Percentiles rank a stretch among this genome's conserved stretches.
Evolutionary conservation across 371 early-diverging fungal species (phyloP).

Genomic region (Mucor lusitanicus): DNA sequence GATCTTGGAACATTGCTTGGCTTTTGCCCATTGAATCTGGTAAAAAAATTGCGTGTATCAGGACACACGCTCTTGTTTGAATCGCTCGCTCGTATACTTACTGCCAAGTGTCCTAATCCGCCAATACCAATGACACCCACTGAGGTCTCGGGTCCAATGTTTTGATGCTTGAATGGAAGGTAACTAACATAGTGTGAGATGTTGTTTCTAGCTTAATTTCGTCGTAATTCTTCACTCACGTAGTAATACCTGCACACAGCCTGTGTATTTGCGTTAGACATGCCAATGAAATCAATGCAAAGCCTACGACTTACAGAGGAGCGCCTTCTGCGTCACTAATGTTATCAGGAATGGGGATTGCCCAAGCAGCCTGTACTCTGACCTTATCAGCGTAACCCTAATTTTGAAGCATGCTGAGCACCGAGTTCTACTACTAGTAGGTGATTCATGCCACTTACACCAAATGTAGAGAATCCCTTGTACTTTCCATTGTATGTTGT

Average conservation of each 20-base stretch:
- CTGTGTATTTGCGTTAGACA: constrained; percentile 13
- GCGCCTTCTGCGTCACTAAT: constrained; percentile 45
- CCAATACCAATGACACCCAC: constrained; percentile 60
- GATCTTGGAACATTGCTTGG: constrained; percentile 61
- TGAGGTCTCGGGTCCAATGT: constrained; percentile 46
- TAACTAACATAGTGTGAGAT: not conserved
- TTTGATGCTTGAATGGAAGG: constrained; percentile 57
- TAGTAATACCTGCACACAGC: constrained; percentile 77
- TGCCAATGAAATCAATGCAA: not conserved
- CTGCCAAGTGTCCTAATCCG: constrained; percentile 68
- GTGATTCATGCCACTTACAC: constrained; percentile 31
- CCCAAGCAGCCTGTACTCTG: constrained; percentile 47
- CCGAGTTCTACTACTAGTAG: not conserved
- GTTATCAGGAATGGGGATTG: constrained; percentile 55
- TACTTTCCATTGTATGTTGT: constrained; percentile 50
- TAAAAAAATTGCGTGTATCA: not conserved
- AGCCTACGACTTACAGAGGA: constrained; percentile 42
- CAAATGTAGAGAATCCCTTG: constrained; percentile 43
- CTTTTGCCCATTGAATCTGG: constrained; percentile 60
- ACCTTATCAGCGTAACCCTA: constrained; percentile 45
- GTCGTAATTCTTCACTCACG: constrained; percentile 22
- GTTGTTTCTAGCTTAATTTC: too few relatives aligned
- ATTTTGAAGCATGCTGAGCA: not conserved
- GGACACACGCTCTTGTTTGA: not conserved
- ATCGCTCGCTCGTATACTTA: not conserved